phyloP scores from a whole-genome alignment of 2,329 filamentous ascomycete genomes.

The Teratosphaeria epicoccoides region DNA sequence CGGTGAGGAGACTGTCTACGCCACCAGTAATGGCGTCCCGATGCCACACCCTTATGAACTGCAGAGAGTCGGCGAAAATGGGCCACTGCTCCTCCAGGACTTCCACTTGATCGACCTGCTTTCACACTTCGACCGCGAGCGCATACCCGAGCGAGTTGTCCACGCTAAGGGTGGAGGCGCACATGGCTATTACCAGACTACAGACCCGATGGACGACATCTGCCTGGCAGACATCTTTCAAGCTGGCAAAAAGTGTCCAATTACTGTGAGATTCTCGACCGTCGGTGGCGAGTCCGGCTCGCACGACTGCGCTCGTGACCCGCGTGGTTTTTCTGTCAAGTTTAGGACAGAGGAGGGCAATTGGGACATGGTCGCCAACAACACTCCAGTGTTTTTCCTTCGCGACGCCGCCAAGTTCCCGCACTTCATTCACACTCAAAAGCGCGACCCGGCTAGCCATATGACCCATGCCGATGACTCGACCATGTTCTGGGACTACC shows the following conservation, averaged over 20 bases:
- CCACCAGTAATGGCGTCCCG: slow-evolving; percentile 47
- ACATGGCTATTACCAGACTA: slow-evolving; percentile 39
- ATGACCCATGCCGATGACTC: slow-evolving; percentile 53
- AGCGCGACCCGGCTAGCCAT: slow-evolving; percentile 61
- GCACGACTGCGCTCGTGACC: slow-evolving; percentile 60
- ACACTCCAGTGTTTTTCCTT: slow-evolving; percentile 67
- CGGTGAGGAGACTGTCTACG: slow-evolving; percentile 40
- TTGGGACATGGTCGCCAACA: slow-evolving; percentile 58
- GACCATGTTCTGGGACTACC: slow-evolving; percentile 58
- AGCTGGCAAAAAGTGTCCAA: slow-evolving; percentile 58
- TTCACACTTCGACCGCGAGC: slow-evolving; percentile 41
- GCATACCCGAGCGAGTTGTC: slow-evolving; percentile 42
- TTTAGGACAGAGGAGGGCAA: slow-evolving; percentile 66
- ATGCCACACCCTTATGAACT: slow-evolving; percentile 49
- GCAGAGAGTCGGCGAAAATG: slow-evolving; percentile 47
- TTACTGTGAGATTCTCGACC: slow-evolving; percentile 61
- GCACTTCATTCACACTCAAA: slow-evolving; percentile 64
- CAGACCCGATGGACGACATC: slow-evolving; percentile 36
- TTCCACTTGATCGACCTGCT: slow-evolving; percentile 41
- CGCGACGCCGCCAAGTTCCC: slow-evolving; percentile 64
- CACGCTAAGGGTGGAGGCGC: slow-evolving; percentile 41
- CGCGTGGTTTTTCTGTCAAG: slow-evolving; percentile 62
- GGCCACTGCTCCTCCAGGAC: slow-evolving; percentile 46
- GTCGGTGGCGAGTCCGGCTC: slow-evolving; percentile 65
- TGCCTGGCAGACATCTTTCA: slow-evolving; percentile 39